Evolutionary conservation across 2,329 filamentous ascomycete species (phyloP), one percentile per base, ranked within the genome.

Genomic region (Triangularia setosa): DNA sequence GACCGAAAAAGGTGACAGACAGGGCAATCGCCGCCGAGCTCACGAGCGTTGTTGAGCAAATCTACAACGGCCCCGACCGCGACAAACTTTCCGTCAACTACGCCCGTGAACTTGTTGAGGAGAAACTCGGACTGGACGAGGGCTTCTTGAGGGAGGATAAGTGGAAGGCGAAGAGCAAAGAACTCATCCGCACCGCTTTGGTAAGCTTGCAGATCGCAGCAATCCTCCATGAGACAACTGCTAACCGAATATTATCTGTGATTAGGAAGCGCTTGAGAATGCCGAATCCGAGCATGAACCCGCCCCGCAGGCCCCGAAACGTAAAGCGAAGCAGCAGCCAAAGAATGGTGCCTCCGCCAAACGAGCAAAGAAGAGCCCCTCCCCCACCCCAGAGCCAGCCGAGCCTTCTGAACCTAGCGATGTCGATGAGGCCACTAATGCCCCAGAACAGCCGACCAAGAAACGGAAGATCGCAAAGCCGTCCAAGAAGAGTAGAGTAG

Each of bases 161-260:
- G 16, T 89, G 87, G 87, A 88, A 88, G 72, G 73, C 76, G 4
- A 81, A 78, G 68, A 88, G 85, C 73, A 88, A 88, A 70, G 72
- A 74, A 0, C 70, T 87, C n/a, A 86, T 89, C 67, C 82, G 82
- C 60, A 75, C 76, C 18, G 76, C 79, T 57, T 80, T 83, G n/a
- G 86, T 88, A 78, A 67, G 83, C 62, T 21, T 21, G 9, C 16
- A 55, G 4, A 24, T 9, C 11, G 3, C 8, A 8, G n/a, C 21
- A 16, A 16, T 4, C 5, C 2, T 1, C n/a, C 5, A 48, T 9
- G 7, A 11, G 12, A 28, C 23, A 25, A 25, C 18, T 53, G 44
- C 66, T 68, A 35, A 70, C 63, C 8, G 4, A 2, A 2, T 27
- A 3, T 25, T 27, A 3, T 25, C 5, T 33, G 21, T 8, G 2